Conservation (phyloP, 129 eudicot species). For the Oenanthe sinensis region DNA sequence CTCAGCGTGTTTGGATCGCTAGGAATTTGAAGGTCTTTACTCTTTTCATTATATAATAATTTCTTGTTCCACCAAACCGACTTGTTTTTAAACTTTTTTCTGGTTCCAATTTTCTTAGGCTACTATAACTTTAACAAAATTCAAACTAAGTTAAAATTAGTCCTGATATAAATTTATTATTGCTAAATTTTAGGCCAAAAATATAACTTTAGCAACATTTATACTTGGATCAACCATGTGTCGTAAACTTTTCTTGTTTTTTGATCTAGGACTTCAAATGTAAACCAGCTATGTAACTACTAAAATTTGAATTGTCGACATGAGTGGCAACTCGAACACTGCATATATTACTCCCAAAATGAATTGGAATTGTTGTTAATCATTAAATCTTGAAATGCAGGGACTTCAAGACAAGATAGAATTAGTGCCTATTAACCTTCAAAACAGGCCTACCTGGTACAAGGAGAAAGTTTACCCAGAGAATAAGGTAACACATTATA, state of each 20-base stretch:
- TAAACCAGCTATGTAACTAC: background rate
- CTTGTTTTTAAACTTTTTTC: too few relatives aligned
- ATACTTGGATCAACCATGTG: background rate
- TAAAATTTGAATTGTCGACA: too few relatives aligned
- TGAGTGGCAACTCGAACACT: background rate
- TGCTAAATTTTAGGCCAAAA: background rate
- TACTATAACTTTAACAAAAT: too few relatives aligned
- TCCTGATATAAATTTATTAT: background rate
- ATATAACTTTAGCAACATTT: background rate
- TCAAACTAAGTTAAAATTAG: background rate
- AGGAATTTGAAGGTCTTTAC: constrained; percentile 63
- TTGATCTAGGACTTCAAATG: background rate
- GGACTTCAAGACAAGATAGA: constrained; percentile 71
- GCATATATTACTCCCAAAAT: background rate
- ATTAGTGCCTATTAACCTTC: constrained; percentile 57
- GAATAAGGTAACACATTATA: constrained; percentile 44
- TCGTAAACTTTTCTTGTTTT: background rate
- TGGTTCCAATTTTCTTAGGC: too few relatives aligned
- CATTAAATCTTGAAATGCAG: constrained; percentile 26
- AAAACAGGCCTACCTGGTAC: constrained; percentile 66
- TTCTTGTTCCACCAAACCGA: background rate
- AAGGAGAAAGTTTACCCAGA: constrained; percentile 69
- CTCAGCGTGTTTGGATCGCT: constrained; percentile 78
- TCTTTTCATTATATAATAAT: background rate
- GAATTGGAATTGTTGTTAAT: background rate